These are phyloP conservation scores for Echium plantagineum DNA, from an alignment of 257 asterid species.

Conservation along the genomic window DNA sequence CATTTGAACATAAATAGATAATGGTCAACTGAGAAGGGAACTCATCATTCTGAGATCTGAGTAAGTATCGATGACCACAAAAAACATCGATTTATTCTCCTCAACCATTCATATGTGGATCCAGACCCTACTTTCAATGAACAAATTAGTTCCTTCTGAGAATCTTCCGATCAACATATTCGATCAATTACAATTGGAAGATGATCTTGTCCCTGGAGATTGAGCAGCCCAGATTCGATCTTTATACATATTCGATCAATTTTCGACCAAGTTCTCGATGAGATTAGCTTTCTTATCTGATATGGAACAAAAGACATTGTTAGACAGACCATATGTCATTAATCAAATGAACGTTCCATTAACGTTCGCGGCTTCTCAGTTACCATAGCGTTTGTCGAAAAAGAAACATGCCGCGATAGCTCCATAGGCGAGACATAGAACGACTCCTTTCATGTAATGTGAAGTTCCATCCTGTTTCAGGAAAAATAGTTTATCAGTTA, in stretches of 20 bases:
- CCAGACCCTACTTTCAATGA: no score
- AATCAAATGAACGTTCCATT: no score
- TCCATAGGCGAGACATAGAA: constrained; percentile 27
- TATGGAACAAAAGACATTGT: no score
- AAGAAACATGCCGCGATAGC: constrained; percentile 30
- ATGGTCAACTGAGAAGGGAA: no score
- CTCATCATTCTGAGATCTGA: no score
- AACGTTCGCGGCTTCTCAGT: constrained; percentile 7
- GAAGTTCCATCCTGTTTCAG: constrained; percentile 27
- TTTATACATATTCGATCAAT: not conserved
- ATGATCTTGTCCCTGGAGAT: not conserved
- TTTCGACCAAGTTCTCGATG: not conserved
- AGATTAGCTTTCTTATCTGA: not conserved
- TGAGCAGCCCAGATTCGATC: not conserved
- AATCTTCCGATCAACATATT: no score
- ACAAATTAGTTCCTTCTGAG: not conserved
- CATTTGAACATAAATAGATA: no score
- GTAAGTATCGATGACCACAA: no score
- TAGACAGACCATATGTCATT: no score
- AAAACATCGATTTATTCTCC: not conserved
- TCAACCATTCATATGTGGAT: not conserved
- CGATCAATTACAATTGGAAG: not conserved
- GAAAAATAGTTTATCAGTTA: no score
- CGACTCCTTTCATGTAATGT: constrained; percentile 33
- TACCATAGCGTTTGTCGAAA: constrained; percentile 18